A percentile compares a stretch with the other conserved stretches of the same genome.
phyloP scores from a whole-genome alignment of 495 filamentous ascomycete genomes.

The Penicillium angulare region DNA sequence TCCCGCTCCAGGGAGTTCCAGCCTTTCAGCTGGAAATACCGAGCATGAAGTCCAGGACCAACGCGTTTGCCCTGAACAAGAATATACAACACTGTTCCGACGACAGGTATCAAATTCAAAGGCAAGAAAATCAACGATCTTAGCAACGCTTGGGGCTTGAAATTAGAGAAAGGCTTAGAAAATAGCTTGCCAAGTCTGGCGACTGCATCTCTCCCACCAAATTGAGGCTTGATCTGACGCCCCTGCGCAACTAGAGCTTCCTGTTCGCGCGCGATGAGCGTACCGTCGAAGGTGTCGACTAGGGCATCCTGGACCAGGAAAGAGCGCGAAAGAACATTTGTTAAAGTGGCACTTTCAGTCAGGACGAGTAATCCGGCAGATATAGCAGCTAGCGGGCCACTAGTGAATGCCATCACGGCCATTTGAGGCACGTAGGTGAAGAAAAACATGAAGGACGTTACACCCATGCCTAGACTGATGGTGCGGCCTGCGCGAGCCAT shows the following conservation, averaged over 20 bases:
- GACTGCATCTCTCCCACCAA: slow-evolving; percentile 44
- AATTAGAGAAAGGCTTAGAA: slow-evolving; percentile 65
- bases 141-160: slow-evolving; percentile 63
- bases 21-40: slow-evolving; percentile 89
- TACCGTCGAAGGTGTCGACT: slow-evolving; percentile 89
- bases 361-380: slow-evolving; percentile 76
- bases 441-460: slow-evolving; percentile 78
- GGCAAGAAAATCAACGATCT: slow-evolving; percentile 78
- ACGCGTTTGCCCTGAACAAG: slow-evolving; percentile 63
- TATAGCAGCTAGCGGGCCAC: slow-evolving; percentile 74
- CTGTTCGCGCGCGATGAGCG: slow-evolving; percentile 57
- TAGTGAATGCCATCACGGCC: slow-evolving; percentile 72
- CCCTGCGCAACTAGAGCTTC: slow-evolving; percentile 65
- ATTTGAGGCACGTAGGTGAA: slow-evolving; percentile 91
- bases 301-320: slow-evolving; percentile 78
- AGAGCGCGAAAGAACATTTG: slow-evolving; percentile 67
- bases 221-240: slow-evolving; percentile 61
- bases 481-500: slow-evolving; percentile 66
- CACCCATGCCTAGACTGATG: slow-evolving; percentile 63
- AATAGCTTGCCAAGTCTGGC: slow-evolving; percentile 70
- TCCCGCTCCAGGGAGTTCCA: slow-evolving; percentile 62
- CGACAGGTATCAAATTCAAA: slow-evolving; percentile 85
- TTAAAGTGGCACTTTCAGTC: slow-evolving; percentile 76
- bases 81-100: slow-evolving; percentile 81
- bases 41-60: slow-evolving; percentile 51